Evolutionary conservation across 2,329 filamentous ascomycete genomes (phyloP), one percentile per base, ranked within the genome.

Genomic region (Aspergillus pseudoglaucus): DNA sequence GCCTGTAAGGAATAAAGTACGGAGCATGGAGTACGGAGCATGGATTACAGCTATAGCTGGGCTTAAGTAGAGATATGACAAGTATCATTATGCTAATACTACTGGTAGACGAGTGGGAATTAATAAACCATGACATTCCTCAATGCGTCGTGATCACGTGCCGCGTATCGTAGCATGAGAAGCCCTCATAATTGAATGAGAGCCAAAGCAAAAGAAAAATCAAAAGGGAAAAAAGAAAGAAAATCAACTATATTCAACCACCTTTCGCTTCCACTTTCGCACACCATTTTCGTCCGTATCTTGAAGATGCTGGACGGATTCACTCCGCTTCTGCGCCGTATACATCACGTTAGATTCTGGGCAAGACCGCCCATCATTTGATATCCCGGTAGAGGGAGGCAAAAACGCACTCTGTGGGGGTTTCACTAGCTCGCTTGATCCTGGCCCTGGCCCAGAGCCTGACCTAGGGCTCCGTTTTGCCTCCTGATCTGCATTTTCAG

Each of bases 201-300:
- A 30, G 25, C 25, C 18, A 22, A 39, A 20, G 37, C 37, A 10
- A 10, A 7, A 17, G 22, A 10, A 14, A 14, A 42, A 45, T 52
- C 32, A 52, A 45, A 44, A 37, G 20, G 23, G 35, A 37, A 20
- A 18, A 46, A 15, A 20, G 30, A 40, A 10, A 46, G 42, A 33
- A 7, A 45, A 20, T 22, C 54, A 69, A 35, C 52, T 61, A 50
- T 68, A 70, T 47, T 71, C 66, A 9, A 69, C 51, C 42, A 69
- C 60, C 39, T 63, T 55, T 20, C 68, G 57, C 49, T 57, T 60
- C 61, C 64, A 70, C 23, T 58, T 63, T 18, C 65, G 60, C 20
- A 52, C 47, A 8, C 64, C 65, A 14, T 65, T 56, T 17, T 49
- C 53, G 45, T 67, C 65, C 20, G 51, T 54, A 42, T 65, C 58